Evolutionary conservation across 768 basidiomycete species (phyloP), one percentile per base, ranked within the genome.

Genomic region (Dendrothele bispora): DNA sequence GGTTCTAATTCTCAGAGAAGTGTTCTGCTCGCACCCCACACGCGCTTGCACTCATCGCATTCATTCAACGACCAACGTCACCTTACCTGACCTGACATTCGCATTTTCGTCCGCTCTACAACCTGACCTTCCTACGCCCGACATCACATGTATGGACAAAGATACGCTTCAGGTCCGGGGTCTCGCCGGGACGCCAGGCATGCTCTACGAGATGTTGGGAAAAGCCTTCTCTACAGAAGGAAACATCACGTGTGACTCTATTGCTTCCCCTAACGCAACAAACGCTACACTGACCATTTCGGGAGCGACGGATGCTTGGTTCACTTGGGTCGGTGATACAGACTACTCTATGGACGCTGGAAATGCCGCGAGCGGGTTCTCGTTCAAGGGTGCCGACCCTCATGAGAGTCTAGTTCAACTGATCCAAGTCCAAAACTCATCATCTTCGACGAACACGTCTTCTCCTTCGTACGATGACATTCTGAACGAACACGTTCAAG

Each of bases 301-400:
- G 6, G 65, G 61, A 18, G 69, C 77, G 22, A 66, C 67, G 2
- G 80, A 83, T 49, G 72, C 81, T 0, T 86, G 80, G 83, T 64
- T 88, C 54, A 77, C 79, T 6, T 88, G 86, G 85, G 78, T 82
- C 15, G 87, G 86, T n/a, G 84, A 74, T 24, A 89, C 88, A 14
- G 75, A 88, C 39, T 89, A 83, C 59, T 69, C 79, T 50, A 78
- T 81, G 62, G 62, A 77, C 52, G 80, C 85, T 1, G 87, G 87
- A 25, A 74, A 79, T 51, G 68, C 66, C 3, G 72, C 73, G 12
- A 72, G 73, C 57, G 61, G 67, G 35, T 89, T 82, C 56, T 75
- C 84, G 3, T 90, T 90, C 73, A 61, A 67, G 25, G 85, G 86
- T 5, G 45, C 70, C 0, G 82, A 88, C 51, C 84, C 87, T 28